phyloP scores from a whole-genome alignment of 768 basidiomycete genomes.

The Agaricus blazei region DNA sequence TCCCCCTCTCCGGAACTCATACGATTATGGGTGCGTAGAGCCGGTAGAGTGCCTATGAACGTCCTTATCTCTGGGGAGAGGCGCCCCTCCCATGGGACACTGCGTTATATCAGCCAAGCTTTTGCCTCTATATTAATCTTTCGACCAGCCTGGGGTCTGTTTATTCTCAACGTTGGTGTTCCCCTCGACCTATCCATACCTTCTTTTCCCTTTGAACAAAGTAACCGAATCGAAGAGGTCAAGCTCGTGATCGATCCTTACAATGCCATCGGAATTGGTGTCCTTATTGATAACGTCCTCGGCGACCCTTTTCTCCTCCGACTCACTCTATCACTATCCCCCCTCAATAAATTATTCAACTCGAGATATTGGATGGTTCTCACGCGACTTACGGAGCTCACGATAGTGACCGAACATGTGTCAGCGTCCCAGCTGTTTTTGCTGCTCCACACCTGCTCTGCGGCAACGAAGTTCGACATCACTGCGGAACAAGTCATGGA shows the following conservation, averaged over 20 bases:
- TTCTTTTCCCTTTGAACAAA: neutral
- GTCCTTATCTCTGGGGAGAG: neutral
- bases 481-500: neutral
- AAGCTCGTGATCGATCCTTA: neutral
- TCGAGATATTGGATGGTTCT: neutral
- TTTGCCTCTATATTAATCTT: neutral
- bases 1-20: neutral
- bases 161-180: neutral
- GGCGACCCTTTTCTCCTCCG: neutral
- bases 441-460: neutral
- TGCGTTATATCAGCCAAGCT: neutral
- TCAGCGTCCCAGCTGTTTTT: neutral
- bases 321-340: neutral
- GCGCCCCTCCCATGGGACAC: neutral
- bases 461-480: neutral
- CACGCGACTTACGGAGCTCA: neutral
- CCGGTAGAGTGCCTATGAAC: neutral
- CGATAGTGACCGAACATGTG: neutral
- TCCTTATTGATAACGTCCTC: neutral
- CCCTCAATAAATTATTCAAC: neutral
- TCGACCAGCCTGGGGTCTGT: neutral
- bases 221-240: neutral
- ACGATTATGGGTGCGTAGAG: neutral
- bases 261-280: neutral
- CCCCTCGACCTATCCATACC: neutral